Evolutionary conservation across 176 grass and related monocot genomes (phyloP).

Genomic region (Chrysopogon serrulatus): DNA sequence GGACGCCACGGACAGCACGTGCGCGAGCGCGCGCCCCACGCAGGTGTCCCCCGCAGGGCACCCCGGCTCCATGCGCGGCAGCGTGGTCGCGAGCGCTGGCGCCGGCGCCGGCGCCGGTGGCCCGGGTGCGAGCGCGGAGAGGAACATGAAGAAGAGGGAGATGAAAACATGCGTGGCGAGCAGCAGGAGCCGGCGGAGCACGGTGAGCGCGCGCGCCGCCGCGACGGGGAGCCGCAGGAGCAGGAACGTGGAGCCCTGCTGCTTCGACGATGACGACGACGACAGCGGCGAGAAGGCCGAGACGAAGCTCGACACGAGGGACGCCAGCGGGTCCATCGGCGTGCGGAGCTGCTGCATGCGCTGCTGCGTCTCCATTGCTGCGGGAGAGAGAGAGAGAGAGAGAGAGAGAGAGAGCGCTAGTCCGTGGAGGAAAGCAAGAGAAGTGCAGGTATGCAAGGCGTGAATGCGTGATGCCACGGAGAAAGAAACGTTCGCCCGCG

Average conservation of each 20-base stretch:
- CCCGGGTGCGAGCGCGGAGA: slow-evolving; percentile 35
- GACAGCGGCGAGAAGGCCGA: slow-evolving; percentile 2
- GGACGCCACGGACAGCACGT: slow-evolving; percentile 58
- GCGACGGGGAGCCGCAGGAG: slow-evolving; percentile 19
- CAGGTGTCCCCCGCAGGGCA: not conserved
- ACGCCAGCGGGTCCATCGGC: slow-evolving; percentile 33
- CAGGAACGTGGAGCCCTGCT: slow-evolving; percentile 15
- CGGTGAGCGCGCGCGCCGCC: slow-evolving; percentile 25
- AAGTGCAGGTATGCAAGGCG: not conserved
- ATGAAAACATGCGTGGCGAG: slow-evolving; percentile 35
- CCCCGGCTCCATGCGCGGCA: slow-evolving; percentile 2
- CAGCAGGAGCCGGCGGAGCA: slow-evolving; percentile 44
- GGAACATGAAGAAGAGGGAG: slow-evolving; percentile 40
- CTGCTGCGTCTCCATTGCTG: slow-evolving; percentile 11
- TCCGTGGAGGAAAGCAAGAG: not conserved
- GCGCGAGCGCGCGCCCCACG: slow-evolving; percentile 60
- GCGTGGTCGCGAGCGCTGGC: not conserved
- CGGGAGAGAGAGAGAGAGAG: not conserved
- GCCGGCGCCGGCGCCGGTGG: not conserved
- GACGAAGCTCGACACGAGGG: slow-evolving; percentile 20
- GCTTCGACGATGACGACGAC: not conserved
- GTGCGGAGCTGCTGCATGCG: slow-evolving; percentile 6
- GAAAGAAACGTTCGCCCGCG: not conserved
- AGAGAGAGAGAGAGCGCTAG: not conserved
- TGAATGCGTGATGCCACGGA: not conserved